Percentiles rank a stretch among this genome's conserved stretches.
Evolutionary conservation across 1,284 basidiomycete species (phyloP).

Genomic region (Ceraceosorus guamensis): DNA sequence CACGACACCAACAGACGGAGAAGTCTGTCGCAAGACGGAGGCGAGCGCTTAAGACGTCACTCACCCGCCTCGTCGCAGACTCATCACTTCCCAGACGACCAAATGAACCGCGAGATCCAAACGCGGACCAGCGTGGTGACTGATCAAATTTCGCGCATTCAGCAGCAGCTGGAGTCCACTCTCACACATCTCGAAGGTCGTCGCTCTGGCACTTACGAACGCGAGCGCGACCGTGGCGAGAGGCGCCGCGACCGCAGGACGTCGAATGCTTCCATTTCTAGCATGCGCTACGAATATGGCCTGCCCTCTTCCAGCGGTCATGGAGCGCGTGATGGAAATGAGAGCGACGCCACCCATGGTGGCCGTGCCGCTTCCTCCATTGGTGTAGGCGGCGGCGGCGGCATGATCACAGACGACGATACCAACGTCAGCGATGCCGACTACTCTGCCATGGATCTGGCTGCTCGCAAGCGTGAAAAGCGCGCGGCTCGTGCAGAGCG

Average conservation of each 20-base stretch:
- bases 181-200: conserved; percentile 37
- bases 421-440: not conserved
- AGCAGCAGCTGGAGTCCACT: conserved; percentile 40
- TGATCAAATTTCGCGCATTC: conserved; percentile 39
- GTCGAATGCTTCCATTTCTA: conserved; percentile 18
- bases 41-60: not conserved
- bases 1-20: not conserved
- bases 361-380: not conserved
- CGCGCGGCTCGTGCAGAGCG: not conserved
- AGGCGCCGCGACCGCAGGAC: conserved; percentile 15
- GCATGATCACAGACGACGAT: not conserved
- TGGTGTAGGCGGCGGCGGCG: too few relatives aligned
- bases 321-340: conserved; percentile 10
- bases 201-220: conserved; percentile 27
- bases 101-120: conserved; percentile 43
- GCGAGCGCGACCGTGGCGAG: conserved; percentile 12
- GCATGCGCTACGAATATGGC: conserved; percentile 24
- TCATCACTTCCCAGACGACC: conserved; percentile 40
- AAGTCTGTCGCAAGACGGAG: conserved; percentile 1
- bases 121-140: conserved; percentile 35
- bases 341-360: not conserved
- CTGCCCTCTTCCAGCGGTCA: conserved; percentile 27
- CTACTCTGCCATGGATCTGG: not conserved
- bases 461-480: not conserved
- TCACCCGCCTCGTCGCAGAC: not conserved